Percentiles rank a stretch among this genome's conserved stretches.
Evolutionary conservation across 352 stramenopile genomes (phyloP).

Genomic region (Globisporangium cederbergense): DNA sequence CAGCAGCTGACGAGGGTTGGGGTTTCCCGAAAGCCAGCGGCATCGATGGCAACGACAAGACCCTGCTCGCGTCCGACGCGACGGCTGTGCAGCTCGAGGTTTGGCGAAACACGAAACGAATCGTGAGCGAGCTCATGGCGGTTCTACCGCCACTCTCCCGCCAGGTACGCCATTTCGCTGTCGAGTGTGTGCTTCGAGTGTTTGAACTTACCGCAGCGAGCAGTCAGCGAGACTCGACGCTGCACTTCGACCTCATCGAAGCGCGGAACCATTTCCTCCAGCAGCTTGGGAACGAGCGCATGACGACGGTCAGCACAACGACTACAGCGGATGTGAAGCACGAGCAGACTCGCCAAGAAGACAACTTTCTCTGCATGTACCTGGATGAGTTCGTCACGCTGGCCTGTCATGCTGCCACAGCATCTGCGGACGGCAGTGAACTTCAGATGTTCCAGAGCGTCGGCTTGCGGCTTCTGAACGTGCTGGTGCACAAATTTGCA

Average conservation of each 20-base stretch:
- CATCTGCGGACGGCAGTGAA: constrained; percentile 67
- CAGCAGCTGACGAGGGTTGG: constrained; percentile 9
- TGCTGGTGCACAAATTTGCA: constrained; percentile 61
- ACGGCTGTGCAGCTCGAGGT: constrained; percentile 55
- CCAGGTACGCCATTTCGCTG: constrained; percentile 72
- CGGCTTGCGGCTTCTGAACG: constrained; percentile 62
- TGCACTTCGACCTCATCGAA: constrained; percentile 71
- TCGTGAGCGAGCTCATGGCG: constrained; percentile 54
- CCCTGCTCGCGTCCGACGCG: constrained; percentile 32
- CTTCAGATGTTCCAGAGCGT: constrained; percentile 76
- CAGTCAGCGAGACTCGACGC: constrained; percentile 20
- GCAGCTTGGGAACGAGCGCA: constrained; percentile 17
- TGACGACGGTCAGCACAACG: neutral
- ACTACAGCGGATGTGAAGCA: neutral
- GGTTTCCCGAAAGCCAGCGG: neutral
- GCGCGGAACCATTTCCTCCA: constrained; percentile 48
- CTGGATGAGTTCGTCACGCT: constrained; percentile 86
- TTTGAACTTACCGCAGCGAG: constrained; percentile 53
- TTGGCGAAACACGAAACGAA: constrained; percentile 71
- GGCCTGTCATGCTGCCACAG: constrained; percentile 69
- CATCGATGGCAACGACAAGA: constrained; percentile 16
- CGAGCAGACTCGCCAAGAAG: constrained; percentile 12
- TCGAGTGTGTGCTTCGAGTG: constrained; percentile 74
- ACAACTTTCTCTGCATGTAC: constrained; percentile 86
- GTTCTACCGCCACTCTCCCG: constrained; percentile 66